phyloP scores from a whole-genome alignment of 2,329 filamentous ascomycete species.

The Alternaria arbusti region DNA sequence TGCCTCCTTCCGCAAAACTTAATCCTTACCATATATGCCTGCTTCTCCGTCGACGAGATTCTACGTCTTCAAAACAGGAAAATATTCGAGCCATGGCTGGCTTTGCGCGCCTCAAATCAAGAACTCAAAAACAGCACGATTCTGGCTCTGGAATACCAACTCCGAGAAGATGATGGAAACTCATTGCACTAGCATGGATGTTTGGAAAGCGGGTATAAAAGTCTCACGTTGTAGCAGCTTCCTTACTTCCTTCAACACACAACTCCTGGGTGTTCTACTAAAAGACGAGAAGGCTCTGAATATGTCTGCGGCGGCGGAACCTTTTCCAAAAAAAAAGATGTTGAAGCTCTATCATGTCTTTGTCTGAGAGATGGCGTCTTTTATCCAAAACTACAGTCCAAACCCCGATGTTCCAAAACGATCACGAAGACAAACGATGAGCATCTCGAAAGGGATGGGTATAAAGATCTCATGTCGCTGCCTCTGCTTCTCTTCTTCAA shows the following conservation, averaged over 20 bases:
- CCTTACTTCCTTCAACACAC: not conserved
- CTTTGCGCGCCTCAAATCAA: not conserved
- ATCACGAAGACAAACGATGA: no score
- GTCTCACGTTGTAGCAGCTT: fast-evolving
- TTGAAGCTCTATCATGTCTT: not conserved
- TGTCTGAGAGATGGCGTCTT: not conserved
- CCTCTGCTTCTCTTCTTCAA: no score
- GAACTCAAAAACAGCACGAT: no score
- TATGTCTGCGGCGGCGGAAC: no score
- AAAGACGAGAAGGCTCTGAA: not conserved
- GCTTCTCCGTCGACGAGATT: not conserved
- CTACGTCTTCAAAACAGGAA: not conserved
- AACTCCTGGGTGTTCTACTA: not conserved
- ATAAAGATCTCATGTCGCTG: no score
- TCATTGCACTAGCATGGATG: fast-evolving
- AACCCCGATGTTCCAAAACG: no score
- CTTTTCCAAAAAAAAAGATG: not conserved
- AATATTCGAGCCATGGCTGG: not conserved
- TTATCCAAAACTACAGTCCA: no score
- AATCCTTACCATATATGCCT: not conserved
- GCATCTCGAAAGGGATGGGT: no score
- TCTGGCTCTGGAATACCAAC: not conserved
- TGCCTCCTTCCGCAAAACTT: no score
- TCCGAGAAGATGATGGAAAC: not conserved
- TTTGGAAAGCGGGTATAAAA: not conserved